A percentile compares a stretch with the other conserved stretches of the same genome.
Conservation (phyloP, 2,329 filamentous ascomycete species). For the Sphaerostilbella broomeana region DNA sequence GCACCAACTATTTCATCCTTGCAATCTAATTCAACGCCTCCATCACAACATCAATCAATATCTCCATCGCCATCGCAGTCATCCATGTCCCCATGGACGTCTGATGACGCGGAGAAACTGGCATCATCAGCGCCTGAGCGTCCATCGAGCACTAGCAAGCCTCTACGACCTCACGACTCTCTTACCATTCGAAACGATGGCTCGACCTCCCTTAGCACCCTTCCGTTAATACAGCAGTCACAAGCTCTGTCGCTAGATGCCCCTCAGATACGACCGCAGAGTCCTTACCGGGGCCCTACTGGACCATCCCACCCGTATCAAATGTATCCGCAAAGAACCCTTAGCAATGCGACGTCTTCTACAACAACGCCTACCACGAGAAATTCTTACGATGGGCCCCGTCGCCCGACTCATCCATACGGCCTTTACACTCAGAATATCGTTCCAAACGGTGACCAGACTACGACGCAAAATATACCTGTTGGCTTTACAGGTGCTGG, state of each 20-base stretch:
- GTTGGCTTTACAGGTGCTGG: slow-evolving; percentile 68
- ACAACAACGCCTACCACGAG: slow-evolving; percentile 41
- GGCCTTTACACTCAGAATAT: slow-evolving; percentile 79
- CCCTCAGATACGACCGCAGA: slow-evolving; percentile 43
- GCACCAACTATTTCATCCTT: slow-evolving; percentile 15
- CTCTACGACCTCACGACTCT: slow-evolving; percentile 42
- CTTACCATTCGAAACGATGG: slow-evolving; percentile 49
- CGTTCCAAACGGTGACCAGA: slow-evolving; percentile 44
- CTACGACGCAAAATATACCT: slow-evolving; percentile 42
- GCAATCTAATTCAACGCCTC: slow-evolving; percentile 18
- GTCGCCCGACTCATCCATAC: slow-evolving; percentile 76
- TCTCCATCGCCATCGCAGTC: slow-evolving; percentile 2
- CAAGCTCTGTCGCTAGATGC: slow-evolving; percentile 30
- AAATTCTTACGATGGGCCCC: slow-evolving; percentile 50
- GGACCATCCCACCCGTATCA: slow-evolving; percentile 79
- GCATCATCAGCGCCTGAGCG: slow-evolving; percentile 25
- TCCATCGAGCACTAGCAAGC: slow-evolving; percentile 51
- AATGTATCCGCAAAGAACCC: slow-evolving; percentile 69
- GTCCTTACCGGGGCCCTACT: slow-evolving; percentile 61
- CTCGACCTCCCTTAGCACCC: slow-evolving; percentile 21
- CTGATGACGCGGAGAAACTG: slow-evolving; percentile 14
- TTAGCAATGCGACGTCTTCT: slow-evolving; percentile 66
- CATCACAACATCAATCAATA: slow-evolving; percentile 6
- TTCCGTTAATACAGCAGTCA: slow-evolving; percentile 4
- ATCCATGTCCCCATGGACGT: slow-evolving; percentile 4